Evolutionary conservation across 1,139 yeast species (phyloP).

Genomic region (Torulaspora globosa): DNA sequence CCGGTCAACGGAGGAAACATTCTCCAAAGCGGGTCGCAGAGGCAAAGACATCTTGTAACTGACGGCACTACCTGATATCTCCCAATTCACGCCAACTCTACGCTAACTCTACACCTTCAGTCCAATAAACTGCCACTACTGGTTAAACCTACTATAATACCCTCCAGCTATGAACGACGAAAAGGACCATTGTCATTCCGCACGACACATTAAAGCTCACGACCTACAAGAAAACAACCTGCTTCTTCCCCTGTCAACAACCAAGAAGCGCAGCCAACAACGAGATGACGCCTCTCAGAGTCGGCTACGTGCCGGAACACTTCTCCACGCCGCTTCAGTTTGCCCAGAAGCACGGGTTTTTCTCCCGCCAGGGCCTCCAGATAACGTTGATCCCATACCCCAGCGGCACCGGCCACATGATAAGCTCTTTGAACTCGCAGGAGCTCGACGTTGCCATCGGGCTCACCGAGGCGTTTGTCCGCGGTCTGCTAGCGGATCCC

Average conservation of each 20-base stretch:
- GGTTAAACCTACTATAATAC: background rate
- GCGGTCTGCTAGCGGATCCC: slow-evolving; percentile 62
- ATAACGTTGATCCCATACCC: slow-evolving; percentile 71
- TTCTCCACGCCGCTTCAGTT: slow-evolving; percentile 81
- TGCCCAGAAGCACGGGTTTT: slow-evolving; percentile 60
- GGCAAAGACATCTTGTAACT: slow-evolving; percentile 34
- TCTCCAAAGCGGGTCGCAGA: slow-evolving; percentile 36
- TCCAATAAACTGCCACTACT: too few relatives aligned
- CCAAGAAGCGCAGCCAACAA: background rate
- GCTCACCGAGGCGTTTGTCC: slow-evolving; percentile 83
- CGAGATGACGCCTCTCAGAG: slow-evolving; percentile 39
- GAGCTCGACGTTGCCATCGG: slow-evolving; percentile 81
- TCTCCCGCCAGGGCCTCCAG: slow-evolving; percentile 43
- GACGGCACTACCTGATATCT: background rate
- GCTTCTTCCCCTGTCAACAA: background rate
- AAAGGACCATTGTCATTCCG: too few relatives aligned
- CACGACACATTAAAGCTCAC: background rate
- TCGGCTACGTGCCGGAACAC: slow-evolving; percentile 89
- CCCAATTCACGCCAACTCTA: background rate
- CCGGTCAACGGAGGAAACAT: slow-evolving; percentile 54
- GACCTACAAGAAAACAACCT: background rate
- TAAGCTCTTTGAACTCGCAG: slow-evolving; percentile 60
- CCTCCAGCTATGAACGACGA: too few relatives aligned
- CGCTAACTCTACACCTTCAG: background rate
- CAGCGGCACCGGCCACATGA: slow-evolving; percentile 85